Evolutionary conservation across 306 rosid genomes (phyloP).

Genomic region (Neltuma alba): DNA sequence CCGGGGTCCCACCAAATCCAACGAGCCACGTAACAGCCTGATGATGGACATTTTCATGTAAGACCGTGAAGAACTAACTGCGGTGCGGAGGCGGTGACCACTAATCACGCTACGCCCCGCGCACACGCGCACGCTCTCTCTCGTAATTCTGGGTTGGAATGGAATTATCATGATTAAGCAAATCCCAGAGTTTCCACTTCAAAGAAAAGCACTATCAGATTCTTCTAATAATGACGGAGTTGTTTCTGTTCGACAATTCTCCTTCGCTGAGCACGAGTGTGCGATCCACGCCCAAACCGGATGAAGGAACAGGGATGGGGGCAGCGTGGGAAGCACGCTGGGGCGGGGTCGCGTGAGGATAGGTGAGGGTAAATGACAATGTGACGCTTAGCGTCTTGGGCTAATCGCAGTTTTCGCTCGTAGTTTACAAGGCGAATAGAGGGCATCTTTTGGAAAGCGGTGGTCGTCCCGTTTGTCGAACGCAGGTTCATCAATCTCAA

Average conservation of each 20-base stretch:
- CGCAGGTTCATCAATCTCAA: constrained; percentile 67
- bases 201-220: constrained; percentile 45
- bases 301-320: neutral
- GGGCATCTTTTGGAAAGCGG: constrained; percentile 95
- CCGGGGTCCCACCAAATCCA: constrained; percentile 88
- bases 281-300: neutral
- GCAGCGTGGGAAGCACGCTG: constrained; percentile 38
- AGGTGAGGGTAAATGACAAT: constrained; percentile 48
- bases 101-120: constrained; percentile 21
- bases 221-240: constrained; percentile 43
- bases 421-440: constrained; percentile 57
- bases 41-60: constrained; percentile 44
- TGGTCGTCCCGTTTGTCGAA: constrained; percentile 80
- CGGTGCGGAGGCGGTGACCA: constrained; percentile 45
- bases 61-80: constrained; percentile 38
- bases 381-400: constrained; percentile 56
- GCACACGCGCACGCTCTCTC: constrained; percentile 29
- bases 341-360: constrained; percentile 53
- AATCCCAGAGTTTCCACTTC: constrained; percentile 58
- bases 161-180: constrained; percentile 50
- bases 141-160: constrained; percentile 21
- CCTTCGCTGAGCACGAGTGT: constrained; percentile 22
- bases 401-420: constrained; percentile 50
- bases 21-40: constrained; percentile 70
- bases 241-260: neutral